A percentile compares a stretch with the other conserved stretches of the same genome.
Evolutionary conservation across 2,329 filamentous ascomycete genomes (phyloP).

Genomic region (Aspergillus fumigatus): DNA sequence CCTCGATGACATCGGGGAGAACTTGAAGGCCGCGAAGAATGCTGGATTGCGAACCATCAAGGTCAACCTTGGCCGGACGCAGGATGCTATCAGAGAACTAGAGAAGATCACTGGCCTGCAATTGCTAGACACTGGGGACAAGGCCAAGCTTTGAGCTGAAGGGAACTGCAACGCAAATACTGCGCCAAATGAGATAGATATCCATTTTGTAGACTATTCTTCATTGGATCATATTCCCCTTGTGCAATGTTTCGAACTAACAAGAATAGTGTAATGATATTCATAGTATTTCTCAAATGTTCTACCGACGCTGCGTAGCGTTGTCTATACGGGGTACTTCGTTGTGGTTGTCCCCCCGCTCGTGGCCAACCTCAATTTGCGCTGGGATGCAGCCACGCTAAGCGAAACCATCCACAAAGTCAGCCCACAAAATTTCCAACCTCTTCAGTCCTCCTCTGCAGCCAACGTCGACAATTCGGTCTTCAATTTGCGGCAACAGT

Average conservation of each 20-base stretch:
- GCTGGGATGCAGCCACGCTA: conserved; percentile 36
- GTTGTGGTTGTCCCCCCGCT: conserved; percentile 10
- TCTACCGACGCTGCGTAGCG: neutral
- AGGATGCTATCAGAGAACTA: conserved; percentile 75
- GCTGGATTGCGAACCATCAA: conserved; percentile 79
- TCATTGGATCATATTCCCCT: neutral
- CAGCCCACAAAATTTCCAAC: conserved; percentile 28
- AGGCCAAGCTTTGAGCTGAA: conserved; percentile 29
- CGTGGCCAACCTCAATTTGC: conserved; percentile 39
- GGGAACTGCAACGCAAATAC: neutral
- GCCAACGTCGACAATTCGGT: conserved; percentile 34
- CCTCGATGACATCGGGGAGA: conserved; percentile 90
- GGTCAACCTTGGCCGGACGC: conserved; percentile 71
- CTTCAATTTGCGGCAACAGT: conserved; percentile 33
- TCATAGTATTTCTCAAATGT: neutral
- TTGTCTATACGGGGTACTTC: neutral
- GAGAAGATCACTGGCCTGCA: conserved; percentile 68
- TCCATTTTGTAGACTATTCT: conserved; percentile 1
- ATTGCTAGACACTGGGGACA: conserved; percentile 34
- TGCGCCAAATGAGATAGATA: neutral
- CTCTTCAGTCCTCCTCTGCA: conserved; percentile 22
- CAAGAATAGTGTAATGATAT: neutral
- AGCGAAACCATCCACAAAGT: conserved; percentile 43
- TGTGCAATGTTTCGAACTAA: neutral
- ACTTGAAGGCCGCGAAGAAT: conserved; percentile 72